Percentiles rank a stretch among this genome's conserved stretches.
Evolutionary conservation across 192 early-diverging fungal genomes (phyloP).

Genomic region (Coemansia sp.): DNA sequence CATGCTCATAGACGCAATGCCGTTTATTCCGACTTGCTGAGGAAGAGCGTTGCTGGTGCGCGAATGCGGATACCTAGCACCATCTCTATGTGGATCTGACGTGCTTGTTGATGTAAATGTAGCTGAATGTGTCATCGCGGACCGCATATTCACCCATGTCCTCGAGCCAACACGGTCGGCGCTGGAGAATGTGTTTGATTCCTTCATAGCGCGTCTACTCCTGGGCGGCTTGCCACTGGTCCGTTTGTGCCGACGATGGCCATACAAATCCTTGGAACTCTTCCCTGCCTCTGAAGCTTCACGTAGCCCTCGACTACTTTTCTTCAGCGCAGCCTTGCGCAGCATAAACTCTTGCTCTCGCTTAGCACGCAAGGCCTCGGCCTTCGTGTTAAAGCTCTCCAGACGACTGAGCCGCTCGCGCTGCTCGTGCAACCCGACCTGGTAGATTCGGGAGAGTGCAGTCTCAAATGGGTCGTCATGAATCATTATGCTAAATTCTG

Average conservation of each 20-base stretch:
- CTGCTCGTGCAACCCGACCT: constrained; percentile 52
- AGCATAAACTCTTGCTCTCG: constrained; percentile 28
- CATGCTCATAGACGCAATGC: constrained; percentile 37
- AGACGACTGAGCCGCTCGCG: constrained; percentile 50
- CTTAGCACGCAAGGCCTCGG: constrained; percentile 30
- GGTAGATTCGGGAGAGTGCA: constrained; percentile 53
- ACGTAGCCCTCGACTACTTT: neutral
- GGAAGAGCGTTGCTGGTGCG: neutral
- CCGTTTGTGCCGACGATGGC: neutral
- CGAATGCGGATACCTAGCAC: neutral
- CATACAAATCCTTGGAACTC: neutral
- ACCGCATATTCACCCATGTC: neutral
- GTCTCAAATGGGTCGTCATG: constrained; percentile 60
- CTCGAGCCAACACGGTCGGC: neutral
- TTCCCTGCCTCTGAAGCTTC: neutral
- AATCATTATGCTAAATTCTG: constrained; percentile 46
- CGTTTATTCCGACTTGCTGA: constrained; percentile 8
- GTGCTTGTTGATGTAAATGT: constrained; percentile 19
- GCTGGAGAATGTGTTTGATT: constrained; percentile 23
- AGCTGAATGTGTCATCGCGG: constrained; percentile 11
- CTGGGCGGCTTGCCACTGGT: constrained; percentile 1
- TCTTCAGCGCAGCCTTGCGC: constrained; percentile 3
- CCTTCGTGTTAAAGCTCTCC: constrained; percentile 52
- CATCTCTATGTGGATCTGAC: neutral
- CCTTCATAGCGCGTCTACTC: neutral